These are phyloP conservation scores for Oryza rufipogon DNA, from an alignment of 176 grass and related monocot genomes.

Conservation along the genomic window DNA sequence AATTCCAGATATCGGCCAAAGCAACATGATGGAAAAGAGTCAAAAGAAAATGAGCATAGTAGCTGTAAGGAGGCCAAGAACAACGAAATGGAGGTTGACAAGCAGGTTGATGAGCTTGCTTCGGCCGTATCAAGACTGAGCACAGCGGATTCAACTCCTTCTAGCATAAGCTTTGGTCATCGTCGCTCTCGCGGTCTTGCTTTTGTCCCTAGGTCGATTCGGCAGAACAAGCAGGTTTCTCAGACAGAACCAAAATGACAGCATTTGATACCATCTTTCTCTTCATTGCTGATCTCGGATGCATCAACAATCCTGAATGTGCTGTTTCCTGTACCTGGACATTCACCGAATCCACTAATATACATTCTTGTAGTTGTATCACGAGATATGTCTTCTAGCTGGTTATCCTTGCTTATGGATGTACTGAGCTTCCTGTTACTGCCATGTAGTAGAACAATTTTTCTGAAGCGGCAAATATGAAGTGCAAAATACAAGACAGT, in stretches of 20 bases:
- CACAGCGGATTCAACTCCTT: conserved; percentile 52
- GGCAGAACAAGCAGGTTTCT: conserved; percentile 57
- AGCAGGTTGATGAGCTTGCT: conserved; percentile 68
- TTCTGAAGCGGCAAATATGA: not conserved
- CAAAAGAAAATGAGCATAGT: not conserved
- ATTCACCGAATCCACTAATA: not conserved
- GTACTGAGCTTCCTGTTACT: not conserved
- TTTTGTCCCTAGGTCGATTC: conserved; percentile 74
- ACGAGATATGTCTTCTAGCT: not conserved
- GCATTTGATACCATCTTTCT: not conserved
- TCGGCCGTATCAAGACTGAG: conserved; percentile 73
- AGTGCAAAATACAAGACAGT: not conserved
- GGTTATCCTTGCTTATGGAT: not conserved
- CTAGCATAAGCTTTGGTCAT: conserved; percentile 63
- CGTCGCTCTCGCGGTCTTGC: conserved; percentile 64
- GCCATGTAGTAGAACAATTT: not conserved
- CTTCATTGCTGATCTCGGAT: not conserved
- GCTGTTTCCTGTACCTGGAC: not conserved
- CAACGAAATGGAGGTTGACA: conserved; percentile 66
- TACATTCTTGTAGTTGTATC: conserved; percentile 5
- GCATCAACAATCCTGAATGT: not conserved
- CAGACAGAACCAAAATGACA: conserved; percentile 51
- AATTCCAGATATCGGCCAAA: conserved; percentile 44
- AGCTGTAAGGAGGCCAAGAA: conserved; percentile 35
- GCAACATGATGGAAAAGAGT: conserved; percentile 27